A percentile compares a stretch with the other conserved stretches of the same genome.
These are phyloP conservation scores for Rhizopogon parksii DNA, from an alignment of 1,284 basidiomycete genomes.

Conservation along the genomic window DNA sequence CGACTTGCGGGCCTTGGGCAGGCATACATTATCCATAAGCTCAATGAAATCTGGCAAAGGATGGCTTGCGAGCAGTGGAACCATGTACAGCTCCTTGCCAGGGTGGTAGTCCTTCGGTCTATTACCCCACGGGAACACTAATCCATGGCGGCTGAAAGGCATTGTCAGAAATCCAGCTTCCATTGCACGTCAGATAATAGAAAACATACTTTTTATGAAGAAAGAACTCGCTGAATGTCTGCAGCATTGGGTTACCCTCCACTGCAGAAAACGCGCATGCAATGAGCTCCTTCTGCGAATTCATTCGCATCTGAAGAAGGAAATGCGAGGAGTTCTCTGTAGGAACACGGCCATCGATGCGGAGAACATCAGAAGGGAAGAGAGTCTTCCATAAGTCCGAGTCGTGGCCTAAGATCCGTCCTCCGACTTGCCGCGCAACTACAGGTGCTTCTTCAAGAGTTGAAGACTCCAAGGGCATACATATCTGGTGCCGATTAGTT, in stretches of 20 bases:
- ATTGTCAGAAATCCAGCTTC: not conserved
- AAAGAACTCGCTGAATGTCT: conserved; percentile 62
- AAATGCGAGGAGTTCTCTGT: conserved; percentile 69
- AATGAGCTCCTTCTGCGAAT: conserved; percentile 71
- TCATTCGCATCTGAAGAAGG: conserved; percentile 68
- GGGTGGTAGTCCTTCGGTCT: conserved; percentile 65
- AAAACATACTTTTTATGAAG: conserved; percentile 65
- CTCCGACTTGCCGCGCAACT: conserved; percentile 67
- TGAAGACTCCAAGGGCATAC: conserved; percentile 69
- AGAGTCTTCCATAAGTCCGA: conserved; percentile 65
- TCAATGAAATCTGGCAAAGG: conserved; percentile 82
- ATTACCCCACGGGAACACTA: conserved; percentile 79
- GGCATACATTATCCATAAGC: conserved; percentile 69
- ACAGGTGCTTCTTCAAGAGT: conserved; percentile 59
- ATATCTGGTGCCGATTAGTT: conserved; percentile 42
- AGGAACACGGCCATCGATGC: conserved; percentile 79
- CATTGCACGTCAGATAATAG: not conserved
- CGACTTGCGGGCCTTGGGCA: conserved; percentile 55
- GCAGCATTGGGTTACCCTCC: conserved; percentile 44
- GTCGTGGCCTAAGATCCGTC: conserved; percentile 44
- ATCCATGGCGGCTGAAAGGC: conserved; percentile 66
- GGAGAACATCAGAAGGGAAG: conserved; percentile 58
- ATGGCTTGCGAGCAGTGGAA: conserved; percentile 67
- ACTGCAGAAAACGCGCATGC: conserved; percentile 64
- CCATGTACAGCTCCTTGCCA: conserved; percentile 83